Conservation (phyloP, 805 yeast genomes). For the Wickerhamiella galacta region DNA sequence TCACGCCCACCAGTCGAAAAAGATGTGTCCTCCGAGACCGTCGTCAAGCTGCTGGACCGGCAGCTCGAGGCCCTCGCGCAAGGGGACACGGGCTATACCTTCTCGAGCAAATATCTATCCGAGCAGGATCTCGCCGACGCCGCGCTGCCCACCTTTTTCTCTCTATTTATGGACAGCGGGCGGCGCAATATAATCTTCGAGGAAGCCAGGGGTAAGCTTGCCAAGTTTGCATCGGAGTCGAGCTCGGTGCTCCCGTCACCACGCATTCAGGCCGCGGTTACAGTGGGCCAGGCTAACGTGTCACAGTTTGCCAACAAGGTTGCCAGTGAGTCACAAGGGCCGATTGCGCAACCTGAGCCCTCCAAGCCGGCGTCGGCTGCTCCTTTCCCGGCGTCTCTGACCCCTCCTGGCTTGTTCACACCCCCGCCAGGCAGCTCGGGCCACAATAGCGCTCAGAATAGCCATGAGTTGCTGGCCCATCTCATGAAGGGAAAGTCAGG, state of each 20-base stretch:
- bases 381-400: not conserved
- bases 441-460: constrained; percentile 25
- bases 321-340: too few relatives aligned
- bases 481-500: constrained; percentile 46
- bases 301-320: too few relatives aligned
- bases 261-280: constrained; percentile 1
- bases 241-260: constrained; percentile 6
- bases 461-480: constrained; percentile 70
- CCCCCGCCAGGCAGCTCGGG: constrained; percentile 10
- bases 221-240: too few relatives aligned
- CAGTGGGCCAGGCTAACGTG: too few relatives aligned
- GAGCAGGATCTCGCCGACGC: constrained; percentile 16
- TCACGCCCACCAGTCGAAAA: not conserved
- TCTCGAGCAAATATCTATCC: constrained; percentile 1
- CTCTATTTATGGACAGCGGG: too few relatives aligned
- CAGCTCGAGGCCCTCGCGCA: constrained; percentile 19
- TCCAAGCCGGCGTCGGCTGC: not conserved
- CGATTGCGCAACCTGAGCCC: too few relatives aligned
- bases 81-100: constrained; percentile 2
- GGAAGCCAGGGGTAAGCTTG: too few relatives aligned
- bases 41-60: constrained; percentile 3
- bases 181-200: too few relatives aligned
- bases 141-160: constrained; percentile 17
- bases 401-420: constrained; percentile 52
- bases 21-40: not conserved